Evolutionary conservation across 1,284 basidiomycete species (phyloP).

Genomic region (Kalmanozyma brasiliensis): DNA sequence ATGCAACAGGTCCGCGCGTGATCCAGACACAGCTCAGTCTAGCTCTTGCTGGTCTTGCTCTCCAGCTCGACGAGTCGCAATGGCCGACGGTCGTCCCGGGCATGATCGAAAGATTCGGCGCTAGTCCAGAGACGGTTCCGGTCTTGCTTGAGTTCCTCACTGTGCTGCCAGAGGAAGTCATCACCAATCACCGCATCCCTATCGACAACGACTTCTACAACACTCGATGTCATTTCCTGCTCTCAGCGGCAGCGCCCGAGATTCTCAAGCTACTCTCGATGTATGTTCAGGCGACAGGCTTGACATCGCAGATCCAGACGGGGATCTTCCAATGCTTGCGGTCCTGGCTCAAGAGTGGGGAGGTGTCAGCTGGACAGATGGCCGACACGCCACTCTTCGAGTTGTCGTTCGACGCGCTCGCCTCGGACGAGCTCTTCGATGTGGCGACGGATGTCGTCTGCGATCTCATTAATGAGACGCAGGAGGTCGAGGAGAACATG

Average conservation of each 20-base stretch:
- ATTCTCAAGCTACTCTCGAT: conserved; percentile 83
- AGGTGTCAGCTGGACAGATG: conserved; percentile 77
- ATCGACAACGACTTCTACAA: conserved; percentile 83
- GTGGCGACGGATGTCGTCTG: conserved; percentile 89
- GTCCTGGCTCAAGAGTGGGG: conserved; percentile 88
- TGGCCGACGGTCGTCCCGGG: conserved; percentile 84
- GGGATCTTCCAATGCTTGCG: conserved; percentile 88
- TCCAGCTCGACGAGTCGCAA: conserved; percentile 80
- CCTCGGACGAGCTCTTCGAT: conserved; percentile 84
- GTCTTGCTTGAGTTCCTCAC: conserved; percentile 89
- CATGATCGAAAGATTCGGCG: conserved; percentile 87
- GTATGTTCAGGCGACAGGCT: conserved; percentile 88
- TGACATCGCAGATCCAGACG: conserved; percentile 82
- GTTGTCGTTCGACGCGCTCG: conserved; percentile 69
- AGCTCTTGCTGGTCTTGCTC: conserved; percentile 86
- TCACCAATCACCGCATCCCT: conserved; percentile 85
- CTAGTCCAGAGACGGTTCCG: conserved; percentile 83
- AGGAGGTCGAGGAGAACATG: conserved; percentile 96
- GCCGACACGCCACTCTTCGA: conserved; percentile 84
- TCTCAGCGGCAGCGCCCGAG: conserved; percentile 75
- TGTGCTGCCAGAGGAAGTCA: conserved; percentile 89
- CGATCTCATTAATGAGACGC: conserved; percentile 96
- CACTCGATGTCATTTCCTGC: conserved; percentile 52
- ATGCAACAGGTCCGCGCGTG: conserved; percentile 80
- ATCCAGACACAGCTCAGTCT: conserved; percentile 91